Evolutionary conservation across 257 asterid species (phyloP), one percentile per base, ranked within the genome.

Genomic region (Solanum infundibuliforme): DNA sequence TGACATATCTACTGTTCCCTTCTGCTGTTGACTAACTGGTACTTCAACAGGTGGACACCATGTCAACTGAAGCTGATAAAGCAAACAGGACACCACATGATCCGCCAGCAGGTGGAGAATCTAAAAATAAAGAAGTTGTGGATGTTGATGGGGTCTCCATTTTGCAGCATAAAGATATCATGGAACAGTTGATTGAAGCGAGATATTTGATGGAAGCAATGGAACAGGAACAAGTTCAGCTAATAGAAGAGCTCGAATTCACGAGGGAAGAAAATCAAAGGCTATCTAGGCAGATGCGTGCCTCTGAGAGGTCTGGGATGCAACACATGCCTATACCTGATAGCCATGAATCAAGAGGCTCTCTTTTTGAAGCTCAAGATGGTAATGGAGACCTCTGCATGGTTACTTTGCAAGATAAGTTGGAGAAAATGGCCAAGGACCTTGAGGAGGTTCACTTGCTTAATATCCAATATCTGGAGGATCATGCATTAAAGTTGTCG

Each of bases 121-220:
- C 75, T 68, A 68, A 34, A 46, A 88, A 86, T 5, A 86, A 88
- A 87, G 88, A 55, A 66, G 89, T 89, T 83, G 89, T 85, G 89
- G 87, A 76, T 48, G 62, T 12, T 71, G 90, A 85, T 27, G 73
- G 74, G 69, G 52, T 87, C 77, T 84, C 85, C 83, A 85, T 87
- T 86, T 88, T 72, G 89, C 94, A 91, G 87, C 60, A 82, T 88
- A 89, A 76, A 38, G 91, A 90, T 60, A 88, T 87, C 43, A 91
- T 92, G 87, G 90, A 90, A 85, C 94, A 93, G 88, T 91, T 94
- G 90, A 87, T 84, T 89, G 90, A 94, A 87, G 91, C 95, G 76
- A 92, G 88, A 87, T 72, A 88, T 86, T 88, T 90, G 89, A 90
- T 91, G 52, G 92, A 91, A 90, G 90, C 89, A 88, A 89, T 93